Evolutionary conservation across 345 rosid genomes (phyloP), one percentile per base, ranked within the genome.

Genomic region (Orychophragmus violaceus): DNA sequence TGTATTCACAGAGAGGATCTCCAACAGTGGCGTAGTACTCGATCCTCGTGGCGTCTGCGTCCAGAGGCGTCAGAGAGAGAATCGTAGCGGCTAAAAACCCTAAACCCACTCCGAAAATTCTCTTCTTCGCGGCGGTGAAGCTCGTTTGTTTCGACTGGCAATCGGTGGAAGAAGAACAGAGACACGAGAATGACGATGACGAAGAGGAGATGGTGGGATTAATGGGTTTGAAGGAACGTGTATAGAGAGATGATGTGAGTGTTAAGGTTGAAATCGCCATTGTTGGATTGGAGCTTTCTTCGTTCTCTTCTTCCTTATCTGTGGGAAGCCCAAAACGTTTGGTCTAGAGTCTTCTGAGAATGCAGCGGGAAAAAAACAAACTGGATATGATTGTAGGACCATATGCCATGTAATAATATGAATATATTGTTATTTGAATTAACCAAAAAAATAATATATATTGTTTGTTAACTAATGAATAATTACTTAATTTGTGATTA

Each of bases 21-120:
- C 82, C 91, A 0, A 80, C 85, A 0, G 98, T 93, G 10, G 96
- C 98, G 71, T 81, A 93, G 66, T 93, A 93, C 82, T 89, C 79
- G 19, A 93, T 78, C 66, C 96, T 80, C 41, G 96, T 93, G 3
- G 98, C 98, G 53, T 88, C 82, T 13, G 97, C 97, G 29, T 88
- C 82, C 25, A 82, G 25, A 0, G 98, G 97, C 0, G 89, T 67
- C 25, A 86, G 58, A 33, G 81, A 74, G 36, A 93, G 77, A 57
- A 85, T 66, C 11, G 92, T 80, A 59, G 98, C 87, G 5, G 89
- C 89, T 71, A 93, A 53, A 37, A 93, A 42, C 44, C 91, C 96
- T 51, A 86, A 48, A 52, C 97, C 92, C 77, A 73, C 49, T 61
- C 79, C 76, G 2, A 77, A 13, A 24, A 81, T 21, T 13, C 72